Percentiles rank a stretch among this genome's conserved stretches.
These are phyloP conservation scores for Exophiala alcalophila DNA, from an alignment of 2,329 filamentous ascomycete species.

Conservation along the genomic window DNA sequence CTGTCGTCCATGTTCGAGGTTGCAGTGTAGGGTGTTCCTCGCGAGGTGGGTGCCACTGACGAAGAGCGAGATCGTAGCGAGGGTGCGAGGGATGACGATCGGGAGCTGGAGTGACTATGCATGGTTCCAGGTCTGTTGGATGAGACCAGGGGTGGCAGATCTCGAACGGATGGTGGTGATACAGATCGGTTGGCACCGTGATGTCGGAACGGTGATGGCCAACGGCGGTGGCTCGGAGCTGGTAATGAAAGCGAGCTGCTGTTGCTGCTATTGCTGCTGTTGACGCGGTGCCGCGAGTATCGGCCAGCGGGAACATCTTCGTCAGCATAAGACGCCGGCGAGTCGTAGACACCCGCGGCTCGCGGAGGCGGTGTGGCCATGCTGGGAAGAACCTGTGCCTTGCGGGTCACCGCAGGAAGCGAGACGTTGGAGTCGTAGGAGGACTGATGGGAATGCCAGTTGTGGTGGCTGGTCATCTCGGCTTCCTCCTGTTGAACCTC, in stretches of 20 bases:
- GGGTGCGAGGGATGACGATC: constrained; percentile 44
- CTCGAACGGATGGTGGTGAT: constrained; percentile 45
- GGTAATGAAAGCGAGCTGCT: constrained; percentile 28
- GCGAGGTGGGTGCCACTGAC: constrained; percentile 40
- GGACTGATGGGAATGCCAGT: constrained; percentile 36
- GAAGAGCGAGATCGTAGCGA: constrained; percentile 43
- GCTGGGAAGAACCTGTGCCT: constrained; percentile 18
- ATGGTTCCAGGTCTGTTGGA: constrained; percentile 42
- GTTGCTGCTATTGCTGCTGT: too few species aligned
- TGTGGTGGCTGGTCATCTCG: constrained; percentile 39
- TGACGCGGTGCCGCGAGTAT: constrained; percentile 31
- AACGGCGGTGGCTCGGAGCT: constrained; percentile 36
- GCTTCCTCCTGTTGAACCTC: constrained; percentile 54
- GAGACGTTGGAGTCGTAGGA: constrained; percentile 26
- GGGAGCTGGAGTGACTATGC: constrained; percentile 41
- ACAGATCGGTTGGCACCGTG: constrained; percentile 36
- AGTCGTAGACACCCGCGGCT: constrained; percentile 33
- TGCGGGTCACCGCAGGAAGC: constrained; percentile 15
- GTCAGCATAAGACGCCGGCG: constrained; percentile 34
- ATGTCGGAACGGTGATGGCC: constrained; percentile 38
- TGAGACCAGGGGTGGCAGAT: constrained; percentile 44
- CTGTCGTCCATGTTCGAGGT: constrained; percentile 35
- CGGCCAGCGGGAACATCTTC: constrained; percentile 33
- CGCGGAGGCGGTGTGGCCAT: constrained; percentile 21
- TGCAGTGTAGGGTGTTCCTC: constrained; percentile 44